phyloP scores from a whole-genome alignment of 2,329 filamentous ascomycete genomes.

The Thelonectria rubi region DNA sequence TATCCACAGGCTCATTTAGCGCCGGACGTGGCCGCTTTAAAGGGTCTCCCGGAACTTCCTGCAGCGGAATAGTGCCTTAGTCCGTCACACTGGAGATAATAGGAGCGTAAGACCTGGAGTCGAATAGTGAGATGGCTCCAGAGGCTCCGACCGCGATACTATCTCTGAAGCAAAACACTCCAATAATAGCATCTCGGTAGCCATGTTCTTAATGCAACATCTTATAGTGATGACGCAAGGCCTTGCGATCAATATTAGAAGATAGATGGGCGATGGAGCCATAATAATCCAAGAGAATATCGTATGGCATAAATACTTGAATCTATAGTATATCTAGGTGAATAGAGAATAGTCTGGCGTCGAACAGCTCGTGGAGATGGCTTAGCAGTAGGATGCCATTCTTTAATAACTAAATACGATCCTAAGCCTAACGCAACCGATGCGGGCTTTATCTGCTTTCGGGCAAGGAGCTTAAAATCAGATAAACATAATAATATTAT shows the following conservation, averaged over 20 bases:
- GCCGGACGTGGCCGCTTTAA: not conserved
- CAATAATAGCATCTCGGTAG: constrained; percentile 6
- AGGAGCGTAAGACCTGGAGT: not conserved
- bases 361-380: constrained; percentile 35
- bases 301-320: constrained; percentile 22
- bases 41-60: not conserved
- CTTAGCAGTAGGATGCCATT: constrained; percentile 33
- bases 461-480: not conserved
- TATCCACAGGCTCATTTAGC: not conserved
- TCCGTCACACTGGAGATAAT: constrained; percentile 2
- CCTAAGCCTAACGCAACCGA: constrained; percentile 8
- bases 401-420: not conserved
- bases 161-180: not conserved
- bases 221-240: constrained; percentile 34
- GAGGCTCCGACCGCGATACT: not conserved
- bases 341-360: constrained; percentile 36
- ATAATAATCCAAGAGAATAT: constrained; percentile 7
- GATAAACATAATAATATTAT: constrained; percentile 34
- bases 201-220: constrained; percentile 39
- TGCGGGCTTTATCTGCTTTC: not conserved
- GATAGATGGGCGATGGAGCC: constrained; percentile 2
- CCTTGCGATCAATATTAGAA: constrained; percentile 13
- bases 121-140: constrained; percentile 1
- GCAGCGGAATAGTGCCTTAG: not conserved
- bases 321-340: constrained; percentile 33